Percentiles rank a stretch among this genome's conserved stretches.
phyloP scores from a whole-genome alignment of 2,329 filamentous ascomycete genomes.

The Colletotrichum sp. region DNA sequence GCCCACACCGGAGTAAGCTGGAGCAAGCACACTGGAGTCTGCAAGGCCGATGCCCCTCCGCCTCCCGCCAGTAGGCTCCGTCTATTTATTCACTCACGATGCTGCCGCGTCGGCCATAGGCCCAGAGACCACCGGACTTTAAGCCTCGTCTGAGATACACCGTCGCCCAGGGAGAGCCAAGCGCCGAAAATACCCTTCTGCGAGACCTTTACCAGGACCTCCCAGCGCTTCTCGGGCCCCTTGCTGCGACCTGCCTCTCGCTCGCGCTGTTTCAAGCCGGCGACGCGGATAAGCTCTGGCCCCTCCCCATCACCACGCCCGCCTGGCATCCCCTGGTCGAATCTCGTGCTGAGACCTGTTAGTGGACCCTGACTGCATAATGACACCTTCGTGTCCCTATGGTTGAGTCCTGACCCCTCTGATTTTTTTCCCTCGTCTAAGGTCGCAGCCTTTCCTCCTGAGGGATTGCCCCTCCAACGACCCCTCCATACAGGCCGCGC shows the following conservation, averaged over 20 bases:
- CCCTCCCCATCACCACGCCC: neutral
- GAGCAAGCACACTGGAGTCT: neutral
- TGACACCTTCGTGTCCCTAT: constrained; percentile 9
- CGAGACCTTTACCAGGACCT: neutral
- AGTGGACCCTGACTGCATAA: constrained; percentile 19
- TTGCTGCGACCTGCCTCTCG: neutral
- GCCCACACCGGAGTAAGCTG: neutral
- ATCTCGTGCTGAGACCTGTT: constrained; percentile 2
- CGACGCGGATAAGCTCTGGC: constrained; percentile 18
- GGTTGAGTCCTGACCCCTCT: neutral
- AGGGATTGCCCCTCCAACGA: constrained; percentile 10
- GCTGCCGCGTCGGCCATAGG: constrained; percentile 8
- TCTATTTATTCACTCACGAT: constrained; percentile 15
- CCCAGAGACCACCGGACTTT: neutral
- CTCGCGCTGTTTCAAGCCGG: constrained; percentile 20
- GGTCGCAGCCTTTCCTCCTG: constrained; percentile 7
- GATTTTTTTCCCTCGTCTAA: neutral
- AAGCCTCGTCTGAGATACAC: constrained; percentile 9
- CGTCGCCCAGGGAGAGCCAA: neutral
- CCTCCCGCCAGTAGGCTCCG: constrained; percentile 12
- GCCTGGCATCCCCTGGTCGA: constrained; percentile 6
- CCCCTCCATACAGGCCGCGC: constrained; percentile 3
- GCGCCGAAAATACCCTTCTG: constrained; percentile 13
- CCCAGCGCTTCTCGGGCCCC: neutral
- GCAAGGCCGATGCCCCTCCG: constrained; percentile 2